phyloP scores from a whole-genome alignment of 2,329 filamentous ascomycete genomes.

The Pseudogymnoascus sp. region DNA sequence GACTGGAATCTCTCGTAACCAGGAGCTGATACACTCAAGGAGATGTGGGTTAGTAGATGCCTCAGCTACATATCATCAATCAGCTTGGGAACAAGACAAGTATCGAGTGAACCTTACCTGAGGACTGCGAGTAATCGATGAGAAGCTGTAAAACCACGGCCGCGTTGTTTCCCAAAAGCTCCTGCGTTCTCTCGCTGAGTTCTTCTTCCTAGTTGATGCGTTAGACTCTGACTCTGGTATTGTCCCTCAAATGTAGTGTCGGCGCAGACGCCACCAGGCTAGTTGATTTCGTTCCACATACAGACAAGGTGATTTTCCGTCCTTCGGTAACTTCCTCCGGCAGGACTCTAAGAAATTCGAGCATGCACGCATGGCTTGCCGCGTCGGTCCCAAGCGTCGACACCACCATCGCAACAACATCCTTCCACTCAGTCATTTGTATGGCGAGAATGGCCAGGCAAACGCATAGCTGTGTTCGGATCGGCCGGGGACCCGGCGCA shows the following conservation, averaged over 20 bases:
- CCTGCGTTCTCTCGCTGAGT: constrained; percentile 74
- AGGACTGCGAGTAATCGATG: constrained; percentile 86
- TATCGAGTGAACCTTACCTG: constrained; percentile 53
- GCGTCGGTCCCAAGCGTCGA: constrained; percentile 69
- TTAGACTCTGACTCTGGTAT: constrained; percentile 41
- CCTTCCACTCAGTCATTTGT: constrained; percentile 93
- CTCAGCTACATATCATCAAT: constrained; percentile 45
- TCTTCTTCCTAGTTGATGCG: constrained; percentile 79
- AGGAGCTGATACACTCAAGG: constrained; percentile 92
- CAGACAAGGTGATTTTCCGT: constrained; percentile 97
- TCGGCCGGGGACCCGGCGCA: constrained; percentile 73
- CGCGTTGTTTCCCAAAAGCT: constrained; percentile 86
- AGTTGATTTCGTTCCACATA: constrained; percentile 67
- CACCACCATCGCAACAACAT: constrained; percentile 79
- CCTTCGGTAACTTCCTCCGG: constrained; percentile 99
- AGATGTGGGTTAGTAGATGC: constrained; percentile 84
- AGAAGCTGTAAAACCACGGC: constrained; percentile 80
- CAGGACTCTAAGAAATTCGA: constrained; percentile 94
- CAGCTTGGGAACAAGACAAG: constrained; percentile 16
- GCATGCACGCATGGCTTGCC: constrained; percentile 75
- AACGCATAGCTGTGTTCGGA: constrained; percentile 87
- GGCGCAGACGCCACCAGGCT: constrained; percentile 35
- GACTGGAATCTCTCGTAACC: constrained; percentile 88
- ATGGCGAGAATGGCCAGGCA: constrained; percentile 92
- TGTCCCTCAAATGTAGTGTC: constrained; percentile 32